Conservation (phyloP, 345 rosid species). For the Bretschneidera sinensis region DNA sequence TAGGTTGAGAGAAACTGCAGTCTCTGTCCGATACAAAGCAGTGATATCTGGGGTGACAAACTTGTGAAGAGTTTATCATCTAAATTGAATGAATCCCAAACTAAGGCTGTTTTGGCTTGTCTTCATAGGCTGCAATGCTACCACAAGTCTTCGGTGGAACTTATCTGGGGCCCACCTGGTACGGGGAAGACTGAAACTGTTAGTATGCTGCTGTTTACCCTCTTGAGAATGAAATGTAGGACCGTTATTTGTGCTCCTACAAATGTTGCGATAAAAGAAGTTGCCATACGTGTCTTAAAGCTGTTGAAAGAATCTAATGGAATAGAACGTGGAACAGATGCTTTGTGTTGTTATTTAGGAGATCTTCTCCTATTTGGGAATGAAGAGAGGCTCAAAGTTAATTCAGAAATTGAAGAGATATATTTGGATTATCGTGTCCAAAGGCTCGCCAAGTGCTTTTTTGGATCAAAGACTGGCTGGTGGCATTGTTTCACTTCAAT, state of each 20-base stretch:
- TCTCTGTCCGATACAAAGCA: slow-evolving; percentile 1
- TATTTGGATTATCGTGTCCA: slow-evolving; percentile 40
- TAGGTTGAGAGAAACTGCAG: slow-evolving; percentile 31
- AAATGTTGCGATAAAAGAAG: slow-evolving; percentile 42
- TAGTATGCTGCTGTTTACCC: slow-evolving; percentile 24
- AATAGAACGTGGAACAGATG: slow-evolving; percentile 3
- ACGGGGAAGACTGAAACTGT: slow-evolving; percentile 52
- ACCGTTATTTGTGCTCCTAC: slow-evolving; percentile 45
- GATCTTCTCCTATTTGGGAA: slow-evolving; percentile 42
- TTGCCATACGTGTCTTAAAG: slow-evolving; percentile 37
- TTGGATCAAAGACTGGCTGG: slow-evolving; percentile 25
- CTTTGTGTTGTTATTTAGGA: slow-evolving; percentile 15
- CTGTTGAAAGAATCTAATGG: slow-evolving; percentile 23
- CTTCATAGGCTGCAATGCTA: slow-evolving; percentile 19
- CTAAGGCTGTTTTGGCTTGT: slow-evolving; percentile 20
- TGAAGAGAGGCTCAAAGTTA: slow-evolving; percentile 30
- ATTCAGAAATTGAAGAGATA: slow-evolving; percentile 27
- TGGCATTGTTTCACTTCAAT: slow-evolving; percentile 16
- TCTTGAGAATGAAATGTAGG: slow-evolving; percentile 32
- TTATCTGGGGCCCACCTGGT: slow-evolving; percentile 58
- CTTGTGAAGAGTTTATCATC: slow-evolving; percentile 5
- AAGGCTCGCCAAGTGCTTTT: slow-evolving; percentile 25
- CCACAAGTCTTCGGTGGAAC: slow-evolving; percentile 30
- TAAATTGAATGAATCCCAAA: slow-evolving; percentile 33
- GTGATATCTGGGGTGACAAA: slow-evolving; percentile 1